Base-by-base conservation (phyloP, 768 basidiomycete species). In the Rhizopogon roseolus region DNA sequence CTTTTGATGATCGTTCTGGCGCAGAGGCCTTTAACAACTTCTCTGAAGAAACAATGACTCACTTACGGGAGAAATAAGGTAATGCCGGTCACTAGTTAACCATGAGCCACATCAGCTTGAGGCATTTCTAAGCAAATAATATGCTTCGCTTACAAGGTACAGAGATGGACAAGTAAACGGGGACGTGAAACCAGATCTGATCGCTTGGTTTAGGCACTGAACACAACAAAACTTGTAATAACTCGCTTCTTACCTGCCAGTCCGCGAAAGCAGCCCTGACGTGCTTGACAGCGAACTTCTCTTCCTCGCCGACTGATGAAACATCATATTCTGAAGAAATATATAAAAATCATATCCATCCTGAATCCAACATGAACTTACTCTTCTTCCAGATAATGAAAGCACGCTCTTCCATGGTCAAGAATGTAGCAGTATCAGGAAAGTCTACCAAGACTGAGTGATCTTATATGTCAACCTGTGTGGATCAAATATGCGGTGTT, bases 51-150 rank as follows among this genome's bases (percentile, higher is more conserved):
- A 41, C 14, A 52, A 16, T 19, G 37, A 25, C 9, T 2, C 0
- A 76, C 85, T 61, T 63, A 86, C 81, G 85, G 85, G 29, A 87
- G 68, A 73, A 88, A 88, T 25, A 86, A 69, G 0, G 86, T 85
- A 44, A 86, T 85, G 2, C 85, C 86, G 60, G 83, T 86, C 2
- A 86, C 85, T 86, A 19, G 32, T 34, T 17, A 5, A 11, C 32
- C 4, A 17, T 34, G 28, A 5, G 9, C 32, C 4, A 17, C 14
- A 16, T 41, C 17, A 42, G 9, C 25, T 3, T 22, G 37, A n/a
- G 5, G 1, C 11, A 4, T 27, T 11, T 4, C 19, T 5, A 19
- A 22, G 37, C 17, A 27, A 29, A 16, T 4, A 44, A 27, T 10
- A 7, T 54, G 17, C 32, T 1, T 34, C 17, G 76, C 85, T 67